Percentiles rank a stretch among this genome's conserved stretches.
Evolutionary conservation across 805 yeast species (phyloP).

Genomic region (Sugiyamaella smithiae): DNA sequence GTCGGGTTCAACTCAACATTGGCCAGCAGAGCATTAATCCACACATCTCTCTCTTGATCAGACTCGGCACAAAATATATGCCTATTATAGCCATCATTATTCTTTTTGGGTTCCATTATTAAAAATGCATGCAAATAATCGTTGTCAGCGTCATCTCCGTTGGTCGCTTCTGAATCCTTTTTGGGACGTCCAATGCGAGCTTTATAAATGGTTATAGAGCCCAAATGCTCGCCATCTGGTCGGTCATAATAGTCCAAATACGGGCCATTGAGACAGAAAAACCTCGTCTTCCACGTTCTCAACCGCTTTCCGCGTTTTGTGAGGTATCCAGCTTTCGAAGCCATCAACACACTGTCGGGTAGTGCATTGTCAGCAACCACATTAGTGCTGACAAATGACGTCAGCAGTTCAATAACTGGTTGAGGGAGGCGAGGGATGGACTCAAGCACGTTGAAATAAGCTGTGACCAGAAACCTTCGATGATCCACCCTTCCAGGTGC

Average conservation of each 20-base stretch:
- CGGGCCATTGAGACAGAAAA: conserved; percentile 65
- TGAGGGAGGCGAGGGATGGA: conserved; percentile 57
- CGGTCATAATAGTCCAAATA: conserved; percentile 54
- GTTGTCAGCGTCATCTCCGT: conserved; percentile 30
- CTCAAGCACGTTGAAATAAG: conserved; percentile 57
- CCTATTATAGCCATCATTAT: conserved; percentile 14
- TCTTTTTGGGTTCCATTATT: conserved; percentile 41
- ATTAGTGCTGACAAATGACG: conserved; percentile 66
- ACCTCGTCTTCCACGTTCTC: conserved; percentile 67
- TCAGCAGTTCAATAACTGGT: conserved; percentile 49
- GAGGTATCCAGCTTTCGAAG: conserved; percentile 57
- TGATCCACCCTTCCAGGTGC: conserved; percentile 64
- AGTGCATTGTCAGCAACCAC: conserved; percentile 51
- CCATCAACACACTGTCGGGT: background rate
- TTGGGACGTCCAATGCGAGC: conserved; percentile 56
- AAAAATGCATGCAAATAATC: conserved; percentile 55
- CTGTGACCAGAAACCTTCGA: conserved; percentile 53
- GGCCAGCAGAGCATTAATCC: conserved; percentile 53
- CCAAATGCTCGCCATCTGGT: conserved; percentile 54
- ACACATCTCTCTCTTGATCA: conserved; percentile 67
- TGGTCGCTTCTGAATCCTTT: conserved; percentile 40
- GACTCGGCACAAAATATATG: conserved; percentile 78
- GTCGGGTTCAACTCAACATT: conserved; percentile 11
- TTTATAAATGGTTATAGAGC: conserved; percentile 48
- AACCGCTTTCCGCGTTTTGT: conserved; percentile 63